Evolutionary conservation across 306 rosid species (phyloP), one percentile per base, ranked within the genome.

Genomic region (Vicia villosa): DNA sequence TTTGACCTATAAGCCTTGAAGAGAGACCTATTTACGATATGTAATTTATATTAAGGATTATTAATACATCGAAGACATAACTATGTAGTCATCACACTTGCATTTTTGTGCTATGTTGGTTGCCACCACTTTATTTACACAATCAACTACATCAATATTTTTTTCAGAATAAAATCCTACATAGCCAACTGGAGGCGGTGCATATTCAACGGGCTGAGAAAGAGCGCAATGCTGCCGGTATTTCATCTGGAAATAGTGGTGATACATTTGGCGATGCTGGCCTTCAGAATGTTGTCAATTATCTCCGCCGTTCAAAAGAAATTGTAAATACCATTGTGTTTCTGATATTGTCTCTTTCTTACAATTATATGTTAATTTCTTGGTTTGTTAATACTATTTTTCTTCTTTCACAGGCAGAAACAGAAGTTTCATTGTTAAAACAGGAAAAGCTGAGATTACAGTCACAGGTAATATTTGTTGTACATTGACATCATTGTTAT

Each of bases 161-260:
- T n/a, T 63, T 80, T 68, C 83, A 94, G 99, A 94, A 94, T 80
- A 91, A 91, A 84, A 84, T 91, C 74, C 80, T 94, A 67, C 99
- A 88, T 51, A 79, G 83, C 82, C 87, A 85, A 72, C 95, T 94
- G 26, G 99, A 94, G 78, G 96, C 99, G 66, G 69, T 86, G 71
- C 99, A 94, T 86, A 94, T 94, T 72, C 95, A 79, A 49, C 55
- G 86, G 84, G 96, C 96, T 5, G 99, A 88, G 91, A 87, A 81
- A 72, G 92, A 94, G 74, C 97, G 95, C 34, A 69, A 51, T 65
- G 83, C 87, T 26, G 86, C 86, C 56, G 97, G 96, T 59, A 55
- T 86, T 50, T 83, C 92, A 52, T 74, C 87, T 63, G 86, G 76
- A 67, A 84, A 77, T 71, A 47, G 66, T 55, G 64, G 77, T 55